phyloP scores from a whole-genome alignment of 2,329 filamentous ascomycete genomes.

The Beauveria medogensis region DNA sequence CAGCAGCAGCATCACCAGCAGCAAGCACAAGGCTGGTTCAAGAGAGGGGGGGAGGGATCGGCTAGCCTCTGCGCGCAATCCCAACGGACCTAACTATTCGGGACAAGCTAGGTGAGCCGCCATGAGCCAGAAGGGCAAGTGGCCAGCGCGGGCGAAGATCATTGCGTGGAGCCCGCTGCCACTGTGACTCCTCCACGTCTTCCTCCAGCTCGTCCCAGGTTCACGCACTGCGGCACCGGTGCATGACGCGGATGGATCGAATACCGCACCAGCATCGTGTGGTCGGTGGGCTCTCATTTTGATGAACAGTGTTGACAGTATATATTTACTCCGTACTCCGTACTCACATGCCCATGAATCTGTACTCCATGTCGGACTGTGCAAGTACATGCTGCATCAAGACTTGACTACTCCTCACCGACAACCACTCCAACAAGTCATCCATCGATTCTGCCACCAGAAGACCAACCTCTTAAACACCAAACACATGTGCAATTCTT shows the following conservation, averaged over 20 bases:
- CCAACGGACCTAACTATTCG: conserved; percentile 6
- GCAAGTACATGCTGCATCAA: no score
- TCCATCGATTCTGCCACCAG: no score
- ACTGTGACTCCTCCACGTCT: not conserved
- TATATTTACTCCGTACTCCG: no score
- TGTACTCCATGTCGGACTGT: no score
- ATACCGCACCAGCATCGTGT: not conserved
- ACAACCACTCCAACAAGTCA: no score
- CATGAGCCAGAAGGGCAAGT: conserved; percentile 11
- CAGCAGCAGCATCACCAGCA: not conserved
- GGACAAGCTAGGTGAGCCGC: conserved; percentile 9
- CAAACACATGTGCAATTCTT: no score
- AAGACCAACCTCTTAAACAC: no score
- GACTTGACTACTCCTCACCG: no score
- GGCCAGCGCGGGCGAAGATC: not conserved
- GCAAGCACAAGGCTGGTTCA: not conserved
- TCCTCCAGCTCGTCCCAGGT: not conserved
- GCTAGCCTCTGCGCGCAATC: not conserved
- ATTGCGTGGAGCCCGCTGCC: not conserved
- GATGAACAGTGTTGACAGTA: no score
- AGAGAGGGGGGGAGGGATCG: not conserved
- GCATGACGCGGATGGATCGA: no score
- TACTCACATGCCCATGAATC: no score
- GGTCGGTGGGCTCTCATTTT: not conserved
- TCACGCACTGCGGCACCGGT: no score